Conservation (phyloP, 2,329 filamentous ascomycete genomes). For the Pseudocercospora musae region DNA sequence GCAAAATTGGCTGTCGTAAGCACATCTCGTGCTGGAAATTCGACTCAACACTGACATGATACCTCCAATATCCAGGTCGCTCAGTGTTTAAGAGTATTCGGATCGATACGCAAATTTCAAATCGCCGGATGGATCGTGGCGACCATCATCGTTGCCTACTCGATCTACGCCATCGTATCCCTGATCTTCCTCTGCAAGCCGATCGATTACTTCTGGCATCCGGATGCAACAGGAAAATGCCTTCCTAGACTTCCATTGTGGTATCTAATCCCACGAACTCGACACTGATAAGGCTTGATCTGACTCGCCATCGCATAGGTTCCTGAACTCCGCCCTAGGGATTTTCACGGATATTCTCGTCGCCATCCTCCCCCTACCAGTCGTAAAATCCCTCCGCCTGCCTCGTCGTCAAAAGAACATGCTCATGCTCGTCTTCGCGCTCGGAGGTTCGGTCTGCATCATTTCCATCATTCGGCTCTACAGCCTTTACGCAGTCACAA, state of each 20-base stretch:
- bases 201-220: not conserved
- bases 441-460: not conserved
- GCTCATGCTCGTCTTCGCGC: not conserved
- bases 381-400: constrained; percentile 24
- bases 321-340: constrained; percentile 1
- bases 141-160: not conserved
- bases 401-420: not conserved
- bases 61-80: not conserved
- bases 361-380: constrained; percentile 31
- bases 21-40: not conserved
- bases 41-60: not conserved
- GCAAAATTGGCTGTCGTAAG: constrained; percentile 4
- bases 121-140: not conserved
- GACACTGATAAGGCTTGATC: too few relatives aligned
- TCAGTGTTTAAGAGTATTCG: constrained; percentile 3
- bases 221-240: not conserved
- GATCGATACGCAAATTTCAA: not conserved
- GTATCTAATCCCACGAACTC: not conserved
- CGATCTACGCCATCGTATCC: not conserved
- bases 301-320: not conserved
- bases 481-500: not conserved
- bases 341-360: constrained; percentile 32
- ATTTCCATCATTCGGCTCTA: not conserved
- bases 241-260: not conserved
- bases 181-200: not conserved